A percentile compares a stretch with the other conserved stretches of the same genome.
These are phyloP conservation scores for Eimeria acervulina DNA, from an alignment of 169 alveolate genomes.

Conservation along the genomic window DNA sequence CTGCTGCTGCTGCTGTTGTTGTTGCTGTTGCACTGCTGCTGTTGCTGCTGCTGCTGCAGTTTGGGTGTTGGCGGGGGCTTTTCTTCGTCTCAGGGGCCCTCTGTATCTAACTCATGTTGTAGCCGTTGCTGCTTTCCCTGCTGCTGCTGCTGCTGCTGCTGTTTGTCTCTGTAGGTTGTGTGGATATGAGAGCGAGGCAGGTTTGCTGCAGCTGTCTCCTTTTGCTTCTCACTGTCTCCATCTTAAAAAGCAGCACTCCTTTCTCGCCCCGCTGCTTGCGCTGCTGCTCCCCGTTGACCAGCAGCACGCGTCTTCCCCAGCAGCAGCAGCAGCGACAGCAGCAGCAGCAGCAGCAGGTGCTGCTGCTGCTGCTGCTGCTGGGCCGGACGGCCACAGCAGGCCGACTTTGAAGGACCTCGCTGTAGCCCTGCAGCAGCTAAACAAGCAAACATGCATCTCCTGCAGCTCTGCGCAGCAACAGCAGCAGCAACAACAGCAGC, in stretches of 20 bases:
- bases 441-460: neutral
- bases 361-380: constrained; percentile 19
- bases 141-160: neutral
- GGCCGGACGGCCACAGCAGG: neutral
- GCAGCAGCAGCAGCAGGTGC: neutral
- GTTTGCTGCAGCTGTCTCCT: neutral
- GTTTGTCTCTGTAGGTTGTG: neutral
- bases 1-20: constrained; percentile 14
- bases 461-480: neutral
- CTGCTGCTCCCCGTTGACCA: neutral
- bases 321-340: neutral
- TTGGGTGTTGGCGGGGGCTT: neutral
- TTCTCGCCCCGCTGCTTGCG: constrained; percentile 1
- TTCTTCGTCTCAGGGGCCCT: neutral
- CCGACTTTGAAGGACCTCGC: constrained; percentile 9
- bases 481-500: neutral
- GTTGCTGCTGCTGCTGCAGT: constrained; percentile 10
- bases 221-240: constrained; percentile 30
- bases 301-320: neutral
- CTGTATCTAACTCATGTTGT: neutral
- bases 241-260: neutral
- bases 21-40: neutral
- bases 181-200: neutral
- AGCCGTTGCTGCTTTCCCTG: neutral
- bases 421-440: neutral